Evolutionary conservation across 2,329 filamentous ascomycete genomes (phyloP).

Genomic region (Tolypocladium ovalisporum): DNA sequence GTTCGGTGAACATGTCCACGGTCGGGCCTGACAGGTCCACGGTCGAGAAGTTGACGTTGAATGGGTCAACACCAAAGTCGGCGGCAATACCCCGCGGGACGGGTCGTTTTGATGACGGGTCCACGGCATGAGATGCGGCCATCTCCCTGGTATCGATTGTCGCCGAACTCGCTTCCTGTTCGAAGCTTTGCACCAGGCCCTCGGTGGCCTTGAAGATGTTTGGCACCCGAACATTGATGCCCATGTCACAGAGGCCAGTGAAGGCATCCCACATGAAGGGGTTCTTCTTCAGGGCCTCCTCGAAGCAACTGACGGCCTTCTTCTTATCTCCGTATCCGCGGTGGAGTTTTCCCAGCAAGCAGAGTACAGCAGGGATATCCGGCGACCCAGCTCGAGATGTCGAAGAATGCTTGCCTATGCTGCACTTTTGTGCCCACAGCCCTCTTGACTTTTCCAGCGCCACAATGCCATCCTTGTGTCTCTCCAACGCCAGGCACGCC

Average conservation of each 20-base stretch:
- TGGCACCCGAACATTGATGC: constrained; percentile 65
- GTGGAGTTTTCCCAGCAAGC: constrained; percentile 79
- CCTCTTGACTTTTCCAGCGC: constrained; percentile 72
- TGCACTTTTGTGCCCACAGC: constrained; percentile 66
- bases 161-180: constrained; percentile 18
- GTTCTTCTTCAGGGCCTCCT: constrained; percentile 79
- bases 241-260: constrained; percentile 75
- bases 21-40: constrained; percentile 31
- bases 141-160: constrained; percentile 25
- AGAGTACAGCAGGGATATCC: constrained; percentile 75
- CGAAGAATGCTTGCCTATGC: constrained; percentile 75
- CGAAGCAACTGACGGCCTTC: constrained; percentile 76
- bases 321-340: constrained; percentile 71
- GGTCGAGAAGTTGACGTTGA: constrained; percentile 32
- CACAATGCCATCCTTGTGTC: constrained; percentile 68
- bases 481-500: constrained; percentile 69
- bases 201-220: constrained; percentile 78
- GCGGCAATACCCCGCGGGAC: constrained; percentile 24
- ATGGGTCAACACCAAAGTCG: constrained; percentile 36
- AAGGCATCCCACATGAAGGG: constrained; percentile 99
- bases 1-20: constrained; percentile 28
- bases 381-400: constrained; percentile 63
- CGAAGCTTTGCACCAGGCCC: constrained; percentile 35
- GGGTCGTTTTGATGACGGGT: constrained; percentile 30
- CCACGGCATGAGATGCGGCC: constrained; percentile 20